Evolutionary conservation across 345 rosid genomes (phyloP), one percentile per base, ranked within the genome.

Genomic region (Eucalyptus tenuipes): DNA sequence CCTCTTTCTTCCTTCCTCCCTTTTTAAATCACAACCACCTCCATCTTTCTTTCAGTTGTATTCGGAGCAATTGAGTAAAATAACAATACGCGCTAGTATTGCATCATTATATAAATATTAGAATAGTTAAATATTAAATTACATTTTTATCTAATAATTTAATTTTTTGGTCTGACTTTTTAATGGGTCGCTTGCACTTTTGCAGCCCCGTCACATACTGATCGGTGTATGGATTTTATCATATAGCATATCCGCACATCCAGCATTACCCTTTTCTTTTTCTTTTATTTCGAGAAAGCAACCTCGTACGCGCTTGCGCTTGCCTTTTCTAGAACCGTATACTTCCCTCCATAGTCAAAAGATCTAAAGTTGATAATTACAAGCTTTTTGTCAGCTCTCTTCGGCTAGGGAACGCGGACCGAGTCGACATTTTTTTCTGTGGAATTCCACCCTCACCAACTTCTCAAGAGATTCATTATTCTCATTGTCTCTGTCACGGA

Each of bases 21-120:
- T 53, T 53, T 64, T n/a, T n/a, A 64, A 61, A 64, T 64, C 75
- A 9, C 47, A 2, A 20, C 13, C 15, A 75, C 47, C 13, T 40
- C 47, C 82, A 22, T 75, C 45, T 37, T 75, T 24, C 82, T 10
- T 20, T 64, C 37, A 64, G 3, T 20, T 1, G 75, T n/a, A 10
- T n/a, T n/a, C 18, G 8, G 5, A n/a, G 10, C 37, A 33, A 7
- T n/a, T 7, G 8, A 64, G 18, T 15, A 33, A n/a, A 64, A 64
- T 64, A 64, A 15, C 75, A 8, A 64, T 1, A 14, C 37, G 14
- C 33, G 18, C 9, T 4, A 2, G 10, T 4, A 0, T 64, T 3
- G 37, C 37, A 14, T 10, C 37, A 3, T 15, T 0, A 13, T n/a
- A 29, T 3, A 61, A 29, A 1, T 7, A 13, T 29, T 13, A 6